Base-by-base conservation (phyloP, 176 grass and related monocot genomes). In the Hyparrhenia diplandra region DNA sequence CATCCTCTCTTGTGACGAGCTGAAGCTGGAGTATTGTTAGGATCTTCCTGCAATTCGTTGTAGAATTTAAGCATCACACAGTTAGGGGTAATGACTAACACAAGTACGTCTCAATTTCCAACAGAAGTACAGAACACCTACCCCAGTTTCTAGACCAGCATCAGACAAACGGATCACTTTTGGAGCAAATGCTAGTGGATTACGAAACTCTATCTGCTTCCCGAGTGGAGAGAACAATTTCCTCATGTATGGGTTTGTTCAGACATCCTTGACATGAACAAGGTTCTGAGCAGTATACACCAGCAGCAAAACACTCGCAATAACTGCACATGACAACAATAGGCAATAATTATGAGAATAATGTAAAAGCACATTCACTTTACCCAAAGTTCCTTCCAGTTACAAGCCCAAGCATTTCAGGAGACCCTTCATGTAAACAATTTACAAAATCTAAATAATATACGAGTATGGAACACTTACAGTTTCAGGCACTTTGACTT, bases 401-500 rank as follows among this genome's bases (percentile, higher is more conserved):
- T 70, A 21, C n/a, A 80, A 35, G 23, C n/a, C n/a, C 41, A 59
- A 46, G 24, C 32, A 62, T 71, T 84, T 84, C 49, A 52, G 29
- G 17, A 60, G 31, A 0, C 45, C 42, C 16, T 74, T 34, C 16
- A 17, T 55, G 24, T 64, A 76, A 67, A 10, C 37, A 65, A 16
- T 28, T 39, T 46, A 85, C 4, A 47, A 34, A 34, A 77, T 85
- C 5, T 46, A 64, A 85, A 61, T 13, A 35, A 21, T 28, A 36
- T 28, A 21, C 10, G 68, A 89, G 67, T 59, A 25, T 25, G 23
- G 71, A 74, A 20, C 25, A 75, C 92, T 73, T 66, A 99, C 96
- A 99, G 87, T 90, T 99, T 99, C 76, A 99, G 84, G 85, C 96
- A 99, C 85, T 99, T 99, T 51, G 96, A 99, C 69, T 99, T 99